Base-by-base conservation (phyloP, 495 filamentous ascomycete genomes). In the Podospora anserina region DNA sequence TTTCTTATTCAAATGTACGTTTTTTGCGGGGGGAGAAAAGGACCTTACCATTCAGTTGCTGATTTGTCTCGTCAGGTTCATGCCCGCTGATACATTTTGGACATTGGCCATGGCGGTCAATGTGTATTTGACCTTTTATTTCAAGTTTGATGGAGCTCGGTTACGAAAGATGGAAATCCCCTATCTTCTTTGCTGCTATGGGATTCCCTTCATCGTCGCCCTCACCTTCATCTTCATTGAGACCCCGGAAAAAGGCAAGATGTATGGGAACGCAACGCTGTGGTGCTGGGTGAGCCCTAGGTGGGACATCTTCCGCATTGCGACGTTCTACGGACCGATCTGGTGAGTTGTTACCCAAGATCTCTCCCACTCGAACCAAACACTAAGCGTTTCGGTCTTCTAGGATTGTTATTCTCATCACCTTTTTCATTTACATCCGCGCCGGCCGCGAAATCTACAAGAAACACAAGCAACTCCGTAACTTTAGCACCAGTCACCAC, bases 41-140 rank as follows among this genome's bases (percentile, higher is more conserved):
- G 55, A 9, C 30, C 34, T 13, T 23, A 7, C 16, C 20, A 61
- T 0, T 23, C 9, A 4, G 7, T 30, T 28, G 11, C 44, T 67
- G 16, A 67, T 68, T 32, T 9, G 18, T 26, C 2, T 18, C 30
- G n/a, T 18, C 69, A 94, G 90, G 85, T 92, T 92, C 69, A 82
- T 91, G 78, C 87, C 90, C 7, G 90, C 91, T 9, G 92, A 96
- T 79, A 89, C 91, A 6, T 81, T 89, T 58, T 93, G 90, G 91
- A 89, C 89, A 2, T 82, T 94, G 57, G 89, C 90, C 65, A 97
- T 97, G 93, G 91, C 92, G 6, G 82, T 90, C 68, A 97, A 96
- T 73, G 92, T 97, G 70, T 92, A 92, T 75, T 81, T 96, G 27
- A 94, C 92, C 27, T 93, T 97, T 68, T 95, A 94, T 78, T 84